Evolutionary conservation across 208 protist genomes (phyloP).

Genomic region (Porcisia hertigi): DNA sequence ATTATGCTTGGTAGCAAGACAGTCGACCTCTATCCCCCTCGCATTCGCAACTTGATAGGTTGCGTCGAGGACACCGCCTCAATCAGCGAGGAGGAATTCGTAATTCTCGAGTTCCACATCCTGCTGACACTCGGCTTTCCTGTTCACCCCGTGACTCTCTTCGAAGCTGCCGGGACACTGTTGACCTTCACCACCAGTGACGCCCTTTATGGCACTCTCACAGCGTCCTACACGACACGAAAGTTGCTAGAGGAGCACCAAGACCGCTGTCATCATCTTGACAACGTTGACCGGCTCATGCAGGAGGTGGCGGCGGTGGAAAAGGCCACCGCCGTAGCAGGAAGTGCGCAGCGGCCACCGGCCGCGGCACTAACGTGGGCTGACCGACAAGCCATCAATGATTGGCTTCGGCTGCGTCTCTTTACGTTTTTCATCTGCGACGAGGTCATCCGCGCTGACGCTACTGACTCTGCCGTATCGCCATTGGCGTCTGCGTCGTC

Average conservation of each 20-base stretch:
- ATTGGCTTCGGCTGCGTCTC: constrained; percentile 36
- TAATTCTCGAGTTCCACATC: constrained; percentile 53
- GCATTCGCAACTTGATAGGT: constrained; percentile 54
- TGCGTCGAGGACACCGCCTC: constrained; percentile 46
- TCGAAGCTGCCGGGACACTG: constrained; percentile 53
- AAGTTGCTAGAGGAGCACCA: constrained; percentile 30
- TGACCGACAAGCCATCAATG: constrained; percentile 21
- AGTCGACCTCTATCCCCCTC: constrained; percentile 67
- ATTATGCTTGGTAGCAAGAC: constrained; percentile 80
- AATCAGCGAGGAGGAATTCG: constrained; percentile 51
- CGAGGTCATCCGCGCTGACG: constrained; percentile 38
- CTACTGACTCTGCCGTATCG: neutral
- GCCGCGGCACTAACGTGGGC: neutral
- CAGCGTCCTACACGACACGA: constrained; percentile 25
- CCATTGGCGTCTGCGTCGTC: constrained; percentile 6
- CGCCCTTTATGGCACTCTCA: constrained; percentile 27
- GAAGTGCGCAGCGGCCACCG: neutral
- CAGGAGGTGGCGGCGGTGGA: constrained; percentile 17
- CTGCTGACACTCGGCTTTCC: constrained; percentile 38
- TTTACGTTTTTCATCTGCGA: constrained; percentile 46
- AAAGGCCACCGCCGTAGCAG: constrained; percentile 14
- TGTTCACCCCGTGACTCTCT: constrained; percentile 43
- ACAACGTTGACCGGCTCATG: constrained; percentile 25
- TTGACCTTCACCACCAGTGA: constrained; percentile 50
- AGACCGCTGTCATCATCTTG: constrained; percentile 25